Percentiles rank a stretch among this genome's conserved stretches.
phyloP scores from a whole-genome alignment of 768 basidiomycete species.

The Lyophyllum semitale region DNA sequence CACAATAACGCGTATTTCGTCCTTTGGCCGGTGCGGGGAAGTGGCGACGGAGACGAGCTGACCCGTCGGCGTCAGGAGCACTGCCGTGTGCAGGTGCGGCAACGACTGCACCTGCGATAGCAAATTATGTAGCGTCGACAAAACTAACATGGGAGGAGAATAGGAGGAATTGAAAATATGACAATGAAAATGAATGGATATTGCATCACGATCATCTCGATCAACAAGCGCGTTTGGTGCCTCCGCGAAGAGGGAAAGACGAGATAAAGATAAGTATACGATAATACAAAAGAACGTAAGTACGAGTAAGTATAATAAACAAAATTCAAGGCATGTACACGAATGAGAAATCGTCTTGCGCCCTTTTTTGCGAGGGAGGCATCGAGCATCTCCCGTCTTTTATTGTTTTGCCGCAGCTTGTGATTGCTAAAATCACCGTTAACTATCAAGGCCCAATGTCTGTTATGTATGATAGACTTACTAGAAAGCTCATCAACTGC shows the following conservation, averaged over 20 bases:
- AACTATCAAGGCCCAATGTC: background rate
- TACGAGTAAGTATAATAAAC: background rate
- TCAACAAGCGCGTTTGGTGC: background rate
- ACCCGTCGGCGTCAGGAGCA: slow-evolving; percentile 72
- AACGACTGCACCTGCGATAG: slow-evolving; percentile 63
- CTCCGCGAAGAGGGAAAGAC: background rate
- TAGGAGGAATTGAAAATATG: no score
- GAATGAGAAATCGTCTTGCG: slow-evolving; percentile 1
- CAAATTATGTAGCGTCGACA: slow-evolving; percentile 65
- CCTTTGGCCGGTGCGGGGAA: slow-evolving; percentile 59
- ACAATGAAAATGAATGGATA: background rate
- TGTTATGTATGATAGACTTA: slow-evolving; percentile 31
- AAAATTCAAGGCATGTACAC: background rate
- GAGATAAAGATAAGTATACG: slow-evolving; percentile 2
- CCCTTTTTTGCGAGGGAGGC: background rate
- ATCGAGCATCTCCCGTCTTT: no score
- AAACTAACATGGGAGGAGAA: slow-evolving; percentile 57
- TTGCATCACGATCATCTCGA: slow-evolving; percentile 1
- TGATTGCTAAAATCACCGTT: slow-evolving; percentile 28
- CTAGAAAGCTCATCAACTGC: slow-evolving; percentile 71
- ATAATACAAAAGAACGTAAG: background rate
- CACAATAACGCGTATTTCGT: slow-evolving; percentile 71
- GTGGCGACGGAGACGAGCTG: slow-evolving; percentile 70
- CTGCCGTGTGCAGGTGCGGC: slow-evolving; percentile 67
- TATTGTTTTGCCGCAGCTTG: slow-evolving; percentile 23